A percentile compares a stretch with the other conserved stretches of the same genome.
Evolutionary conservation across 805 yeast species (phyloP).

Genomic region (Yarrowia sp.): DNA sequence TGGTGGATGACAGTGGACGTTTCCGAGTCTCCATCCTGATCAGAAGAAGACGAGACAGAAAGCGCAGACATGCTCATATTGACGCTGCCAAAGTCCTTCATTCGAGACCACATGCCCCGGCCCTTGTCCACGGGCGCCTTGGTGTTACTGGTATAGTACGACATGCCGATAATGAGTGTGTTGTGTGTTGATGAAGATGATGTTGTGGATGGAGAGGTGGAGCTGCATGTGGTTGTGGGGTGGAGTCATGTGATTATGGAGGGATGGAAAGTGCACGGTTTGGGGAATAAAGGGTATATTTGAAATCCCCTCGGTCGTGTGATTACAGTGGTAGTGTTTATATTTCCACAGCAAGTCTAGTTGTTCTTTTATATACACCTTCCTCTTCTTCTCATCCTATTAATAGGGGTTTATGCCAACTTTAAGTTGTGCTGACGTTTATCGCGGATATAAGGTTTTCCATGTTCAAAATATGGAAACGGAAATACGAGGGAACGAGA

Average conservation of each 20-base stretch:
- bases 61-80: constrained; percentile 31
- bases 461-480: too few species aligned
- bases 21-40: constrained; percentile 44
- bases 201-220: too few species aligned
- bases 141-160: constrained; percentile 17
- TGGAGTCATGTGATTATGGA: background rate
- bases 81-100: constrained; percentile 17
- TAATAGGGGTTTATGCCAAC: constrained; percentile 8
- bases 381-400: background rate
- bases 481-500: too few species aligned
- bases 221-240: too few species aligned
- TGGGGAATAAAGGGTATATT: background rate
- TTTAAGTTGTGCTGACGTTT: background rate
- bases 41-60: constrained; percentile 34
- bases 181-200: background rate
- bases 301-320: background rate
- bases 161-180: background rate
- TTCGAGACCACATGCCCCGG: constrained; percentile 2
- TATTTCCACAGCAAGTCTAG: too few species aligned
- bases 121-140: constrained; percentile 19
- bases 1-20: constrained; percentile 47
- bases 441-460: background rate
- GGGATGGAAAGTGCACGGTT: background rate
- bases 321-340: background rate
- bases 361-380: background rate